Base-by-base conservation (phyloP, 768 basidiomycete species). In the Erythrobasidium yunnanense region DNA sequence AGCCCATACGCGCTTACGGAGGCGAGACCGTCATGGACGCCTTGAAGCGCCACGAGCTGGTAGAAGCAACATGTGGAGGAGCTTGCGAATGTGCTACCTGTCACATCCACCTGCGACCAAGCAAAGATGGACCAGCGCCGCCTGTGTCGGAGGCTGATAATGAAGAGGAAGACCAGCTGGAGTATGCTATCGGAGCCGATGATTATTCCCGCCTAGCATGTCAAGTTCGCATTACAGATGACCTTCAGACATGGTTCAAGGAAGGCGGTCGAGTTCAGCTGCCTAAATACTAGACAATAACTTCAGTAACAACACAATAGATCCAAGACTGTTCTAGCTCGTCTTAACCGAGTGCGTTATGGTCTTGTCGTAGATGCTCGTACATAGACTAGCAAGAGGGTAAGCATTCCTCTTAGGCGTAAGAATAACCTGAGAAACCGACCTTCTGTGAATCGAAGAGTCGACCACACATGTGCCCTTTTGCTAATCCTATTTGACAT, bases 41-140 rank as follows among this genome's bases (percentile, higher is more conserved):
- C 25, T 4, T 53, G n/a, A 46, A 58, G 47, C 27, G 55, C 15
- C 29, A 55, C 22, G 35, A 47, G 13, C 57, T 54, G 1, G 58
- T 58, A 32, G 57, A 70, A 15, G 71, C 71, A 0, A 72, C 71
- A 18, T 72, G 71, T 47, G 70, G 70, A 20, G 70, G 70, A 11
- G 62, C 65, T 62, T 71, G 70, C 65, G 70, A 72, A 56, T 72
- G 71, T 62, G 71, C 71, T 17, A 72, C 71, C 1, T 72, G 71
- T 58, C 70, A 71, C 45, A 69, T 72, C 11, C 63, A 66, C 38
- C 55, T 72, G 34, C 52, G 55, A 0, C 68, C 68, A 4, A n/a
- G 53, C 23, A 20, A 7, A 27, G 60, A 35, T 30, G 49, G 17
- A 30, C 22, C 27, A 18, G 18, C 38, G 15, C 11, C 71, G 1